Evolutionary conservation across 1,139 yeast species (phyloP), one percentile per base, ranked within the genome.

Genomic region (Yamadazyma diddensiae): DNA sequence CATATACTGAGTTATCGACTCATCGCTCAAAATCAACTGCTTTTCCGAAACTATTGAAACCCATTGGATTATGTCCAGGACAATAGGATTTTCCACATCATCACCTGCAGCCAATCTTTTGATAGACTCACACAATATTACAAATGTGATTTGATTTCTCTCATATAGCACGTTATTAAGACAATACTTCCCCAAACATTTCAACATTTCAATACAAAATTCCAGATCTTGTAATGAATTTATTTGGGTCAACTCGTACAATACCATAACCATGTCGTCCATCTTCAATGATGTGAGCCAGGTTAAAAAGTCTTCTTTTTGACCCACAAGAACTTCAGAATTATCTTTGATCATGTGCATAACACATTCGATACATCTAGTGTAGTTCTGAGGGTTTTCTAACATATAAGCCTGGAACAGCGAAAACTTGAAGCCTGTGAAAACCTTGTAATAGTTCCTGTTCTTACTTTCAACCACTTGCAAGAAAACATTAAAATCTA

Each of bases 1-100:
- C 16, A 37, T 14, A 20, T 37, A 44, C 9, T 26, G 31, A 3
- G 22, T 14, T 19, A 26, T n/a, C 2, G 41, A 27, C 6, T 16
- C 4, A 5, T 34, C 30, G 7, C 62, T 53, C 2, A 49, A 25
- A 8, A 66, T 53, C 8, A 65, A 41, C 3, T 45, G 43, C 34
- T 54, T 56, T 4, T 44, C 44, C 1, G 57, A 63, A 37, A 67
- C 62, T 37, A 53, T 47, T 9, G 55, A 25, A 18, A 64, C 34
- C 65, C 69, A 66, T 3, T 42, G 38, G 14, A 56, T 41, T 32
- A 71, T 55, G 37, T 70, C 77, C 7, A 17, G 9, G 11, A 24
- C 21, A 3, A 30, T 15, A 14, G 30, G 53, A 34, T 17, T 14
- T 8, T 16, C 19, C 11, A 6, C 7, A 2, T 10, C 20, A 3